Percentiles rank a stretch among this genome's conserved stretches.
Evolutionary conservation across 306 rosid species (phyloP).

Genomic region (Corylus americana): DNA sequence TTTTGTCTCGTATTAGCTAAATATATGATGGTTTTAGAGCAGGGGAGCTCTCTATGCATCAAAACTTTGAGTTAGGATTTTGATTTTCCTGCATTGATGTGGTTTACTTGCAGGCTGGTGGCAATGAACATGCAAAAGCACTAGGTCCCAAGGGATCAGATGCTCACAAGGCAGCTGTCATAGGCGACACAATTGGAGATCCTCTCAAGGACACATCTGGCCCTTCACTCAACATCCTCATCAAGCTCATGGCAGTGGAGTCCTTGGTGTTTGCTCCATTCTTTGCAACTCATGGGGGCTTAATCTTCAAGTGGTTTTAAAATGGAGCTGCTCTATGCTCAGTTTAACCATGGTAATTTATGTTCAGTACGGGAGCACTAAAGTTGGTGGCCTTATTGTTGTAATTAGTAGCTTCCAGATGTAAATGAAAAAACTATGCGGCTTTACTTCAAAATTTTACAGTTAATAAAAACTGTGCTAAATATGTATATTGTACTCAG

Average conservation of each 20-base stretch:
- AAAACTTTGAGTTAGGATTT: neutral
- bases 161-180: conserved; percentile 64
- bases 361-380: neutral
- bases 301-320: conserved; percentile 51
- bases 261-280: conserved; percentile 72
- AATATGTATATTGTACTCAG: neutral
- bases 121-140: conserved; percentile 56
- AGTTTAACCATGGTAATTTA: neutral
- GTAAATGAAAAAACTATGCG: neutral
- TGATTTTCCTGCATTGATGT: neutral
- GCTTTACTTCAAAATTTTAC: neutral
- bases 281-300: conserved; percentile 67
- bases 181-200: conserved; percentile 58
- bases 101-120: conserved; percentile 45
- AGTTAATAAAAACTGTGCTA: neutral
- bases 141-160: conserved; percentile 72
- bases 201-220: conserved; percentile 71
- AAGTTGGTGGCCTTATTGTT: neutral
- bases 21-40: too few relatives aligned
- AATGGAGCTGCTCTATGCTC: neutral
- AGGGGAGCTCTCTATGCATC: neutral
- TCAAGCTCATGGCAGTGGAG: conserved; percentile 67
- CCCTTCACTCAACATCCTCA: conserved; percentile 68
- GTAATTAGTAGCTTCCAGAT: neutral
- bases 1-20: too few relatives aligned